Conservation (phyloP, 129 eudicot genomes). For the Flaveria trinervia region DNA sequence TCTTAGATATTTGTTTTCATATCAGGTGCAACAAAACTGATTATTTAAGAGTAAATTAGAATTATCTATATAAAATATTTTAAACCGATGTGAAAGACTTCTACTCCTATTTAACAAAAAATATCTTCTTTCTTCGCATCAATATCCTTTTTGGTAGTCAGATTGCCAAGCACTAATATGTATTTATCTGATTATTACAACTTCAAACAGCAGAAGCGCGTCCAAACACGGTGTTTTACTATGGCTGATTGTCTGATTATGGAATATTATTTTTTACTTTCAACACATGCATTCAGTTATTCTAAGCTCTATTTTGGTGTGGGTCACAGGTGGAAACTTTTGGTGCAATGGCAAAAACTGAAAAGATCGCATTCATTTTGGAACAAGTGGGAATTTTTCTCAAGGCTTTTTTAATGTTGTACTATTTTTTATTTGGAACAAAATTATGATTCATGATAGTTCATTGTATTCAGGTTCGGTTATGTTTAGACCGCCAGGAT, state of each 20-base stretch:
- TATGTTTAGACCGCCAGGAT: slow-evolving; percentile 87
- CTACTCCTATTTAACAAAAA: not conserved
- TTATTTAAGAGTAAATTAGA: not conserved
- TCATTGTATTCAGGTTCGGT: slow-evolving; percentile 57
- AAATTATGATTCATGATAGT: not conserved
- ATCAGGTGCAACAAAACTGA: not conserved
- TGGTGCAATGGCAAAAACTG: slow-evolving; percentile 98
- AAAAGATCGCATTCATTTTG: slow-evolving; percentile 82
- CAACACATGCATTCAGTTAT: not conserved
- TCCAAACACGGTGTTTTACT: not conserved
- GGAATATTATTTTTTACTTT: not conserved
- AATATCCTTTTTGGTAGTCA: not conserved
- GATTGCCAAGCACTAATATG: not conserved
- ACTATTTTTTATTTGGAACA: not conserved
- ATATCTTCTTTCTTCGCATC: not conserved
- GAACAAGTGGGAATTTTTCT: slow-evolving; percentile 60
- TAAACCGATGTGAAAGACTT: not conserved
- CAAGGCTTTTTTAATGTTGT: too few species aligned
- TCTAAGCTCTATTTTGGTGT: slow-evolving; percentile 7
- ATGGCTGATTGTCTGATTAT: not conserved
- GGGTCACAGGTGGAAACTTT: slow-evolving; percentile 80
- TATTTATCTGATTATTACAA: not conserved
- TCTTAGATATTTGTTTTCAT: not conserved
- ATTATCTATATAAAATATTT: not conserved
- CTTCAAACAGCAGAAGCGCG: not conserved